These are phyloP conservation scores for Fusarium newnesense DNA, from an alignment of 2,329 filamentous ascomycete species.

Conservation along the genomic window DNA sequence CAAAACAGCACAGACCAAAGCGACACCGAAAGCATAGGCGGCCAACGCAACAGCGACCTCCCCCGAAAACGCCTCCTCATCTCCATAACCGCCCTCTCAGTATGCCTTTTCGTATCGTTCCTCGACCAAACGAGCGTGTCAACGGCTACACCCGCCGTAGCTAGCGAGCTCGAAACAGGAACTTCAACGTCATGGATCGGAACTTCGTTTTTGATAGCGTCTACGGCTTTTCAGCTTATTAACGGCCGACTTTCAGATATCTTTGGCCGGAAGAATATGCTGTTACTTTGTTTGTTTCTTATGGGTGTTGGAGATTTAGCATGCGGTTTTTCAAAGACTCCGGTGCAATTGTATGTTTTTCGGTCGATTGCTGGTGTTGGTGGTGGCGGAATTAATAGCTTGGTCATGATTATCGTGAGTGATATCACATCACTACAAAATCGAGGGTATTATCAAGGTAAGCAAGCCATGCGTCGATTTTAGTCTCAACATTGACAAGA, in stretches of 20 bases:
- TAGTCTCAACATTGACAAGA: neutral
- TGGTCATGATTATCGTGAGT: constrained; percentile 52
- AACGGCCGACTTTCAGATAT: neutral
- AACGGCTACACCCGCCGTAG: neutral
- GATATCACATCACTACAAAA: constrained; percentile 46
- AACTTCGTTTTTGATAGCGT: neutral
- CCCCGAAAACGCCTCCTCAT: constrained; percentile 47
- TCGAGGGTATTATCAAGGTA: neutral
- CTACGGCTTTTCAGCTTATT: neutral
- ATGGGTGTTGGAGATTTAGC: neutral
- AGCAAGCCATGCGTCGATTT: neutral
- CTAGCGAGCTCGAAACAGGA: neutral
- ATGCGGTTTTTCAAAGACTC: constrained; percentile 17
- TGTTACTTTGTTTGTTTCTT: neutral
- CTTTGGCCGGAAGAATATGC: neutral
- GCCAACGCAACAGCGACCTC: constrained; percentile 48
- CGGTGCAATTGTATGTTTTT: constrained; percentile 49
- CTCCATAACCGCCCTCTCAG: constrained; percentile 17
- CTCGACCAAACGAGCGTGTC: neutral
- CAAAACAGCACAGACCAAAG: neutral
- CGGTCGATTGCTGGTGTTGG: constrained; percentile 50
- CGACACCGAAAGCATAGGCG: constrained; percentile 39
- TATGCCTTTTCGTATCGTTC: neutral
- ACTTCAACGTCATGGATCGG: neutral
- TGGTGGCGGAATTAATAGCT: constrained; percentile 49